A percentile compares a stretch with the other conserved stretches of the same genome.
Evolutionary conservation across 2,329 filamentous ascomycete genomes (phyloP).

Genomic region (Cladophialophora immunda): DNA sequence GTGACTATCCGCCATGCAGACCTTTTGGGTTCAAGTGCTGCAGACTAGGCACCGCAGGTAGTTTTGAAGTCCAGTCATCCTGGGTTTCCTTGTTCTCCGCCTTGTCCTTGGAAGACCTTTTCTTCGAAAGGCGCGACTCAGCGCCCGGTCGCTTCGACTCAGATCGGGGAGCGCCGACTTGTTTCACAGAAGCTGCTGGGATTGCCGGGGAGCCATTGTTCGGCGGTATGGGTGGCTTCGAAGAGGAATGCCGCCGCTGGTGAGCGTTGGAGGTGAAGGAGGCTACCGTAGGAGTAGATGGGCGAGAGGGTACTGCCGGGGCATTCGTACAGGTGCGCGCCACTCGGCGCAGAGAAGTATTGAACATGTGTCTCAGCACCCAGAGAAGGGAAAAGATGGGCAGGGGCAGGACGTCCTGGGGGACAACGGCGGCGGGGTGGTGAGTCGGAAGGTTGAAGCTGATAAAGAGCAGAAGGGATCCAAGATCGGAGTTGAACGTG

Average conservation of each 20-base stretch:
- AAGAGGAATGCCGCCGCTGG: slow-evolving; percentile 59
- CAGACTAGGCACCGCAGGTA: slow-evolving; percentile 60
- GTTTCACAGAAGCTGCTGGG: slow-evolving; percentile 39
- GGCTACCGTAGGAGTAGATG: slow-evolving; percentile 46
- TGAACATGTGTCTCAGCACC: slow-evolving; percentile 48
- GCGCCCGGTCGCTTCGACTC: slow-evolving; percentile 38
- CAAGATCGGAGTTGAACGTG: slow-evolving; percentile 20
- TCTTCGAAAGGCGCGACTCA: slow-evolving; percentile 41
- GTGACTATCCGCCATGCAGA: slow-evolving; percentile 42
- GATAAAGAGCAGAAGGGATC: slow-evolving; percentile 29
- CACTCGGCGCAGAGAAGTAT: slow-evolving; percentile 56
- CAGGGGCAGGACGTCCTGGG: slow-evolving; percentile 19
- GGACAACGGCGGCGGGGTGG: slow-evolving; percentile 10
- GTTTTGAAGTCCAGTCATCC: slow-evolving; percentile 45
- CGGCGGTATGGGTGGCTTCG: slow-evolving; percentile 56
- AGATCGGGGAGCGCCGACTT: slow-evolving; percentile 39
- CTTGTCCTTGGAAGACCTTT: slow-evolving; percentile 35
- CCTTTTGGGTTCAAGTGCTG: slow-evolving; percentile 59
- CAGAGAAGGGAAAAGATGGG: background rate
- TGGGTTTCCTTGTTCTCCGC: slow-evolving; percentile 47
- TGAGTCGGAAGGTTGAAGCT: slow-evolving; percentile 24
- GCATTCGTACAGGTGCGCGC: slow-evolving; percentile 50
- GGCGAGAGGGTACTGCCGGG: slow-evolving; percentile 46
- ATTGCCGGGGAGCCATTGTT: slow-evolving; percentile 53
- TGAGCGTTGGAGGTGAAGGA: slow-evolving; percentile 50